These are phyloP conservation scores for Leccinum uliginosum DNA, from an alignment of 768 basidiomycete genomes.

Conservation along the genomic window DNA sequence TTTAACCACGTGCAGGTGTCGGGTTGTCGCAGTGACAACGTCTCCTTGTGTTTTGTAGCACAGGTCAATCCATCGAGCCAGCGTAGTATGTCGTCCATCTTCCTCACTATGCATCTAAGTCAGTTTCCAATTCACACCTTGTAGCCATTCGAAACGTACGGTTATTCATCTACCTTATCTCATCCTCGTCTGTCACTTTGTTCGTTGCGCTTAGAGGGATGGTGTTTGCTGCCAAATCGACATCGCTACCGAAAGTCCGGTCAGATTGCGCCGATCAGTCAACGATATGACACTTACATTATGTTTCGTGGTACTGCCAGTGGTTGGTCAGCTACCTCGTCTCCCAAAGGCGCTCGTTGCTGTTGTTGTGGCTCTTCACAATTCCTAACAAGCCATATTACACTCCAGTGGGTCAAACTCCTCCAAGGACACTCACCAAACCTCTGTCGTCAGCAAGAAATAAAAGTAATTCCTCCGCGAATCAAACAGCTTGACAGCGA, in stretches of 20 bases:
- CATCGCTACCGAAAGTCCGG: neutral
- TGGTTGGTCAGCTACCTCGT: neutral
- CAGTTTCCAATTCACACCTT: neutral
- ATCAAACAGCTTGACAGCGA: conserved; percentile 6
- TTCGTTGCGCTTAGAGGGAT: neutral
- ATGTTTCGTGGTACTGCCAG: neutral
- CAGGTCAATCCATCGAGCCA: conserved; percentile 14
- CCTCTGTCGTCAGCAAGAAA: conserved; percentile 7
- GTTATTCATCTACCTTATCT: neutral
- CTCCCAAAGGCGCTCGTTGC: neutral
- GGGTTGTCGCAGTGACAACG: conserved; percentile 3
- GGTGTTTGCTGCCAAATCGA: neutral
- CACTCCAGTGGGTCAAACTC: neutral
- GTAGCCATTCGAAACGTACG: neutral
- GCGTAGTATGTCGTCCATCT: conserved; percentile 5
- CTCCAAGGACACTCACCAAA: conserved; percentile 2
- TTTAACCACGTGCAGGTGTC: conserved; percentile 13
- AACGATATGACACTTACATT: neutral
- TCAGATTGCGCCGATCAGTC: neutral
- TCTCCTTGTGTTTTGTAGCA: conserved; percentile 9
- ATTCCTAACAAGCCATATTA: conserved; percentile 1
- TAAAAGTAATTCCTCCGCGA: conserved; percentile 1
- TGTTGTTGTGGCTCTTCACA: neutral
- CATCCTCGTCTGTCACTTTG: neutral
- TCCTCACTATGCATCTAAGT: neutral